Evolutionary conservation across 306 rosid genomes (phyloP).

Genomic region (Corylus avellana): DNA sequence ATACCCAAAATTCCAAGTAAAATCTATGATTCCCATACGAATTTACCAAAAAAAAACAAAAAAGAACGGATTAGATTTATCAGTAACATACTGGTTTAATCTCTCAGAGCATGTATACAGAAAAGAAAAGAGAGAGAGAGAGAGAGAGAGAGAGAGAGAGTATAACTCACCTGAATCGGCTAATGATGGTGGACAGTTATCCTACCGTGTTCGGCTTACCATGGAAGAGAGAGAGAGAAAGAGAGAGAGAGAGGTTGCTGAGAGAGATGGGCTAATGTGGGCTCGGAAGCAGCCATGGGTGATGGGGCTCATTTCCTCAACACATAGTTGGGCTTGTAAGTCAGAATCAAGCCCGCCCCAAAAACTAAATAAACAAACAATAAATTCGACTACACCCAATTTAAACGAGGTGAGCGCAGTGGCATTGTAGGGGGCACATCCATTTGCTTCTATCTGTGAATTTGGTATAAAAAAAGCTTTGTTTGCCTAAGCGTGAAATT

Average conservation of each 20-base stretch:
- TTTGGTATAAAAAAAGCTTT: background rate
- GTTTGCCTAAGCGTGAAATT: background rate
- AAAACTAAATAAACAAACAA: background rate
- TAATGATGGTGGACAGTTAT: background rate
- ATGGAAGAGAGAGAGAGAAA: background rate
- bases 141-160: background rate
- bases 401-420: background rate
- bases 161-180: background rate
- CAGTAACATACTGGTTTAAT: too few relatives aligned
- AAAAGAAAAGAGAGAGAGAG: background rate
- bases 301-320: background rate
- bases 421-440: background rate
- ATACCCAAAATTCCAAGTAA: too few relatives aligned
- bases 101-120: too few relatives aligned
- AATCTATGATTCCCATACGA: too few relatives aligned
- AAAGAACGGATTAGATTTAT: too few relatives aligned
- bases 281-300: background rate
- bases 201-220: background rate
- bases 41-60: too few relatives aligned
- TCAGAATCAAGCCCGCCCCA: background rate
- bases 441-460: background rate
- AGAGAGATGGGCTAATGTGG: background rate
- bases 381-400: background rate
- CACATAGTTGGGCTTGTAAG: background rate
- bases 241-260: background rate